Evolutionary conservation across 352 stramenopile genomes (phyloP).

Genomic region (Ophiocytium majus): DNA sequence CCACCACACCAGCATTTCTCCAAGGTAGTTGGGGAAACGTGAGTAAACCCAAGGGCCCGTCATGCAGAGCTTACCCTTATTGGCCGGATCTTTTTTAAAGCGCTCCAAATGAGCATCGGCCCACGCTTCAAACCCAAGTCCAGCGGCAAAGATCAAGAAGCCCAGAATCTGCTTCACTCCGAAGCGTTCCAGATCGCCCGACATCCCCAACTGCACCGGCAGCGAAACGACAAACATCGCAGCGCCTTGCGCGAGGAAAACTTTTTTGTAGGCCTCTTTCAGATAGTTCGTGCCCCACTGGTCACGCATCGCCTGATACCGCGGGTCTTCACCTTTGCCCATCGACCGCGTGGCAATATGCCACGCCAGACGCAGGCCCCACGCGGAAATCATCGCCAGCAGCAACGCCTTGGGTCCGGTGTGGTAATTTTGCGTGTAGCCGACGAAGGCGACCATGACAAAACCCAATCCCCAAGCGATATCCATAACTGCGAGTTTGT

Average conservation of each 20-base stretch:
- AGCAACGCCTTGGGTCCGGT: background rate
- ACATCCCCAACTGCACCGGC: background rate
- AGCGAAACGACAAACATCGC: background rate
- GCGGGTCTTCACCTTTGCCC: background rate
- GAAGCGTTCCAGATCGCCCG: no score
- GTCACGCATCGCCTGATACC: background rate
- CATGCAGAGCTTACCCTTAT: conserved; percentile 4
- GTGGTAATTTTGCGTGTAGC: background rate
- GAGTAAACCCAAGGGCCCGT: background rate
- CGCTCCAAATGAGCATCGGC: background rate
- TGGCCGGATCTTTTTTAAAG: background rate
- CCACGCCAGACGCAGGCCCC: background rate
- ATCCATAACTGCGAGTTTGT: background rate
- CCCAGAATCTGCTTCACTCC: no score
- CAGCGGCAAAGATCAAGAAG: background rate
- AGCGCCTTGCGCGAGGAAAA: background rate
- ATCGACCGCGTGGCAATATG: background rate
- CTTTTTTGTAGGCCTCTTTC: background rate
- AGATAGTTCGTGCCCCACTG: background rate
- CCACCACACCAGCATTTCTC: background rate
- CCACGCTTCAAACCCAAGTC: background rate
- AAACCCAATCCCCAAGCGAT: conserved; percentile 5
- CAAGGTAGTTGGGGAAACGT: background rate
- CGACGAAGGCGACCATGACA: background rate
- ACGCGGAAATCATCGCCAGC: background rate